Base-by-base conservation (phyloP, 805 yeast genomes). In the Candida coquimbonensis region DNA sequence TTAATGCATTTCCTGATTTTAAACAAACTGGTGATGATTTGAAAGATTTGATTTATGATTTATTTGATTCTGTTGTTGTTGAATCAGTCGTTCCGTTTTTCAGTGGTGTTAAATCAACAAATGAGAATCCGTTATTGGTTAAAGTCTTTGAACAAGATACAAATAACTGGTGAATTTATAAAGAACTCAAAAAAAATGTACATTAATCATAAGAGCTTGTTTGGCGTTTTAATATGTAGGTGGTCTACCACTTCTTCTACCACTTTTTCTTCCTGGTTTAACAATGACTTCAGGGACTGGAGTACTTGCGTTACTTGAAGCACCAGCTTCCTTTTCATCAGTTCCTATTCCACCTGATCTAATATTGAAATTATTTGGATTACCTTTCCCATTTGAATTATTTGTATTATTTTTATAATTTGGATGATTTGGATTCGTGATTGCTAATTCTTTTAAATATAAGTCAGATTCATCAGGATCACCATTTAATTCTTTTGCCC, bases 1-100 rank as follows among this genome's bases (percentile, higher is more conserved):
- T 89, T 39, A 93, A 93, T 58, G 83, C 98, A 14, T 93, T 83
- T 59, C 99, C 99, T 1, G 99, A 93, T 61, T 93, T 93, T 67
- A 89, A 88, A 58, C 99, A 93, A 65, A 93, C 98, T 0, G 99
- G 99, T 16, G 76, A 68, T 14, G 83, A 75, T 8, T 69, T 91
- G 54, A 85, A 83, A 57, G 68, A 55, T 2, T 57, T 88, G 21
- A 85, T 93, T 29, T 72, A 73, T 51, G 83, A 75, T 33, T 67
- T 90, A 38, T 85, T 90, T 56, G 80, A 75, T 26, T 73, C 73
- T 11, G 76, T 80, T 0, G 76, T 78, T 0, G 55, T 63, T 4
- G 61, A 65, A 9, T 70, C 75, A 9, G 77, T 83, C 32, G 65
- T 57, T 11, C 85, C 87, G 4, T 70, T 76, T 53, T 60, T 77